A percentile compares a stretch with the other conserved stretches of the same genome.
Conservation (phyloP, 768 basidiomycete species). For the Leccinum longicurvipes region DNA sequence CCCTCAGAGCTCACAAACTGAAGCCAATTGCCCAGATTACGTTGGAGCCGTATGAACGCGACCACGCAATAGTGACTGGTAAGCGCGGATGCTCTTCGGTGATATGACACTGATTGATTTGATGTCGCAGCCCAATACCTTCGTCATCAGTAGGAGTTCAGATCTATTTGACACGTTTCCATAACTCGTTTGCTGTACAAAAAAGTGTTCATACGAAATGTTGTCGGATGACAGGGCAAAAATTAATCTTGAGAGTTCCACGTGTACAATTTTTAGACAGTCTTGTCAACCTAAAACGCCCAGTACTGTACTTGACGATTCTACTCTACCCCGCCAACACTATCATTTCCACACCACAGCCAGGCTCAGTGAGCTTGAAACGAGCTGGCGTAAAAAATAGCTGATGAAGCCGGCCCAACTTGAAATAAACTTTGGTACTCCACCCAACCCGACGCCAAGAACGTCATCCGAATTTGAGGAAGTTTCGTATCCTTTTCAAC, state of each 20-base stretch:
- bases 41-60: constrained; percentile 88
- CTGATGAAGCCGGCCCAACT: constrained; percentile 65
- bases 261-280: constrained; percentile 2
- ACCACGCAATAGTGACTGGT: constrained; percentile 90
- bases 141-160: constrained; percentile 37
- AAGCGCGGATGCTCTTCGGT: constrained; percentile 18
- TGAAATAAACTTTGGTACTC: constrained; percentile 66
- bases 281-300: too few relatives aligned
- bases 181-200: constrained; percentile 4
- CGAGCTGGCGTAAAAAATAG: constrained; percentile 19
- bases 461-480: constrained; percentile 72
- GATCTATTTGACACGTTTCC: neutral
- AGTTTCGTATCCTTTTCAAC: constrained; percentile 52
- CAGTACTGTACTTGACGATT: too few relatives aligned
- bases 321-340: neutral
- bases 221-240: constrained; percentile 14
- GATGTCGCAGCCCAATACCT: constrained; percentile 41
- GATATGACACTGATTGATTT: neutral
- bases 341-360: neutral
- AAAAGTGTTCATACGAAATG: constrained; percentile 21
- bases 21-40: constrained; percentile 97
- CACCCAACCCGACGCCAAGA: constrained; percentile 45
- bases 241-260: neutral
- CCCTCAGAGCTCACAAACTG: constrained; percentile 71
- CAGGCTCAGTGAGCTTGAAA: neutral